phyloP scores from a whole-genome alignment of 345 rosid species.

The Raphanus sativus region DNA sequence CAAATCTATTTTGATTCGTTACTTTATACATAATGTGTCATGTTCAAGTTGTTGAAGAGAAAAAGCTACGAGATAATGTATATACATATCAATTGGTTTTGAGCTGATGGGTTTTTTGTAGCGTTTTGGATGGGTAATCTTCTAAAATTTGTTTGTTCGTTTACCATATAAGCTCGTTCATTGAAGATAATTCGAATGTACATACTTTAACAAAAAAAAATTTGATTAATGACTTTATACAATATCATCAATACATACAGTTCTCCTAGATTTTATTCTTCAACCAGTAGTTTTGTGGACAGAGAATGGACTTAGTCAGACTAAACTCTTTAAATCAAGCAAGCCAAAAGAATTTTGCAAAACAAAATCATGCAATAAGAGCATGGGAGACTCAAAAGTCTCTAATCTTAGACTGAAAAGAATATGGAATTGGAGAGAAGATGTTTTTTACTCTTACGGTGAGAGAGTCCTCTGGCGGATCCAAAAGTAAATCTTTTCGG shows the following conservation, averaged over 20 bases:
- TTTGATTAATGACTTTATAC: no score
- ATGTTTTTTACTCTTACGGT: neutral
- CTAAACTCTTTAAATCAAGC: neutral
- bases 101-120: no score
- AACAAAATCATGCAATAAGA: constrained; percentile 28
- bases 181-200: no score
- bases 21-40: neutral
- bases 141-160: no score
- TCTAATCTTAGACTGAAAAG: neutral
- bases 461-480: no score
- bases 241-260: neutral
- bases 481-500: no score
- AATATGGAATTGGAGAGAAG: neutral
- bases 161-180: no score
- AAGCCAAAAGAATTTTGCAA: constrained; percentile 34
- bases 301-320: neutral
- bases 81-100: no score
- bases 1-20: neutral
- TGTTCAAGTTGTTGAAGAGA: neutral
- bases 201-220: no score
- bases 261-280: neutral
- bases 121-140: no score
- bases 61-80: neutral
- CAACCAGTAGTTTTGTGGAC: neutral
- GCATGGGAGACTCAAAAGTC: neutral